Evolutionary conservation across 768 basidiomycete genomes (phyloP).

Genomic region (Podaxis carcinomalis): DNA sequence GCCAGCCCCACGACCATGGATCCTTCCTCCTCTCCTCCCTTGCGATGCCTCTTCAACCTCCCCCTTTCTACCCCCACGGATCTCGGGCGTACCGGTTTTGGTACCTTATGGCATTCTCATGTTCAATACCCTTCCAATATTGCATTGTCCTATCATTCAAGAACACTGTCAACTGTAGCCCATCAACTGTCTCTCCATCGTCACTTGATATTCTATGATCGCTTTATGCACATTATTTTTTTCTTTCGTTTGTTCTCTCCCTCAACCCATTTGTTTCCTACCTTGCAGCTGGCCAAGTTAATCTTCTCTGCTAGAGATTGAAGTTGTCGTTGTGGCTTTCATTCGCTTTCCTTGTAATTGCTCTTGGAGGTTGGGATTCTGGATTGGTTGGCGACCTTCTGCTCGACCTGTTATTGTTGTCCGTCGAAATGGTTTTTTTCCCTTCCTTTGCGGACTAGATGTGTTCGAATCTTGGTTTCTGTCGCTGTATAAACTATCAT

Average conservation of each 20-base stretch:
- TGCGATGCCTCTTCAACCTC: constrained; percentile 12
- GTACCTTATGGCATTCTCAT: constrained; percentile 7
- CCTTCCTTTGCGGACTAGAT: not conserved
- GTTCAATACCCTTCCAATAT: not conserved
- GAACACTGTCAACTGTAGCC: constrained; percentile 11
- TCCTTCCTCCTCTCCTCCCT: not conserved
- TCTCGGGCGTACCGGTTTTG: not conserved
- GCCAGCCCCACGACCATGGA: not conserved
- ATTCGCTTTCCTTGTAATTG: constrained; percentile 4
- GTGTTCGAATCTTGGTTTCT: constrained; percentile 1
- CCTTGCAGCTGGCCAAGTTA: constrained; percentile 4
- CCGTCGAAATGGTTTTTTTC: constrained; percentile 1
- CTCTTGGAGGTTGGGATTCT: constrained; percentile 4
- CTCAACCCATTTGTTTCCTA: not conserved
- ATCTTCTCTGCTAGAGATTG: not conserved
- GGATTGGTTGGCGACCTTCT: not conserved
- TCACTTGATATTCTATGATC: constrained; percentile 11
- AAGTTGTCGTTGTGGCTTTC: not conserved
- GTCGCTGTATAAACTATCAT: constrained; percentile 4
- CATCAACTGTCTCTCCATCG: constrained; percentile 8
- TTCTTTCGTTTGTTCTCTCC: constrained; percentile 2
- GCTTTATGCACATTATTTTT: constrained; percentile 10
- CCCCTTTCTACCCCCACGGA: not conserved
- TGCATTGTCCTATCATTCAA: constrained; percentile 11
- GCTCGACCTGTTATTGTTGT: not conserved